Conservation (phyloP, 768 basidiomycete species). For the Leccinum ochraceum region DNA sequence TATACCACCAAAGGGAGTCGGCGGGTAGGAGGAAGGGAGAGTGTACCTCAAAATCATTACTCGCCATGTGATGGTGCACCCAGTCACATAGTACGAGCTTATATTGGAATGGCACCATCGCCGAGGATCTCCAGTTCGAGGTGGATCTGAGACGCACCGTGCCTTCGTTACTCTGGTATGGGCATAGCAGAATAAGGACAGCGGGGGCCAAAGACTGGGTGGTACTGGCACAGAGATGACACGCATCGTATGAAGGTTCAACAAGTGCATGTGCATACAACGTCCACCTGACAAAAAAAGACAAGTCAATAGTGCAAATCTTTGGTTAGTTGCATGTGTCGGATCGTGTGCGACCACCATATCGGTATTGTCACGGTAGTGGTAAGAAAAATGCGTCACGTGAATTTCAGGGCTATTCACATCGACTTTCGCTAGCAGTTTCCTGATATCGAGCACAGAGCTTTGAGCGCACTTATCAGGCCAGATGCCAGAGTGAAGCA, state of each 20-base stretch:
- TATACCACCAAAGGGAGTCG: slow-evolving; percentile 16
- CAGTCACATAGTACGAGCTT: slow-evolving; percentile 8
- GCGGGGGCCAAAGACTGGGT: background rate
- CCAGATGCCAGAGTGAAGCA: slow-evolving; percentile 15
- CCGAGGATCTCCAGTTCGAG: slow-evolving; percentile 9
- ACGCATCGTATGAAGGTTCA: slow-evolving; percentile 4
- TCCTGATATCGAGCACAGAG: slow-evolving; percentile 11
- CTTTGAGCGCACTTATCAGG: slow-evolving; percentile 23
- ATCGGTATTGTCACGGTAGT: slow-evolving; percentile 8
- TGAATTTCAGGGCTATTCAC: slow-evolving; percentile 7
- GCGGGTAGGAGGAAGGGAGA: background rate
- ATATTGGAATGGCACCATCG: slow-evolving; percentile 15
- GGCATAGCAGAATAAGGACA: slow-evolving; percentile 7
- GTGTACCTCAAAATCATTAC: slow-evolving; percentile 1
- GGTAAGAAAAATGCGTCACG: slow-evolving; percentile 13
- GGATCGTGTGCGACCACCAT: slow-evolving; percentile 3
- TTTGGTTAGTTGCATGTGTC: slow-evolving; percentile 12
- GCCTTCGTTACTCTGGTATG: slow-evolving; percentile 12
- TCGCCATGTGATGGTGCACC: slow-evolving; percentile 14
- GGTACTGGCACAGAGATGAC: slow-evolving; percentile 2
- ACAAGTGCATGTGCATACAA: slow-evolving; percentile 15
- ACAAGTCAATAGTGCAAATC: background rate
- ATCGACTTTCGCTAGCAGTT: slow-evolving; percentile 1
- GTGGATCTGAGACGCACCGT: background rate
- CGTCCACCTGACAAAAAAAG: slow-evolving; percentile 14